These are phyloP conservation scores for Plenodomus biglobosus DNA, from an alignment of 2,329 filamentous ascomycete species.

Conservation along the genomic window DNA sequence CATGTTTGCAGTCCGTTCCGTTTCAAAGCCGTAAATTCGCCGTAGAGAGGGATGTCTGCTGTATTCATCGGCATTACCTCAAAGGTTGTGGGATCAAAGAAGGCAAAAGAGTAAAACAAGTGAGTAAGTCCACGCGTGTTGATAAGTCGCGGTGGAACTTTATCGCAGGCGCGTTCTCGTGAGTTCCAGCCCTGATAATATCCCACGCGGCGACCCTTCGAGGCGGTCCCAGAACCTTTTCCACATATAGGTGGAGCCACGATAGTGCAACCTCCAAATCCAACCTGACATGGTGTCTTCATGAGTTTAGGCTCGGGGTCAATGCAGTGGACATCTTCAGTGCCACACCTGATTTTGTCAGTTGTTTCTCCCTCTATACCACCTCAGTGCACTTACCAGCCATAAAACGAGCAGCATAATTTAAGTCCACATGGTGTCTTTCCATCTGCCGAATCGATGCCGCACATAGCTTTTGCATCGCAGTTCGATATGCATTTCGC, in stretches of 20 bases:
- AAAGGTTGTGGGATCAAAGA: constrained; percentile 22
- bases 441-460: neutral
- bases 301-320: neutral
- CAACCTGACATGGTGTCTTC: constrained; percentile 35
- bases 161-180: neutral
- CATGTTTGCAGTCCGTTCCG: constrained; percentile 38
- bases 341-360: too few relatives aligned
- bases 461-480: neutral
- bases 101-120: constrained; percentile 33
- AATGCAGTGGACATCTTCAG: neutral
- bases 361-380: too few relatives aligned
- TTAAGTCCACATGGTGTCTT: neutral
- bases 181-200: constrained; percentile 42
- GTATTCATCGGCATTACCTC: constrained; percentile 19
- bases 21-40: constrained; percentile 37
- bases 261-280: constrained; percentile 40
- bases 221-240: constrained; percentile 15
- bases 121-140: constrained; percentile 37
- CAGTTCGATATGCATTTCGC: constrained; percentile 3
- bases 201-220: constrained; percentile 37
- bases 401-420: neutral
- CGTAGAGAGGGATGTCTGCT: constrained; percentile 20
- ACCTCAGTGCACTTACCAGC: neutral
- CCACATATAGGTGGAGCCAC: constrained; percentile 27
- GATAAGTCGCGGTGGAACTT: constrained; percentile 23